Base-by-base conservation (phyloP, 2,329 filamentous ascomycete genomes). In the Mycocentrospora acerina region DNA sequence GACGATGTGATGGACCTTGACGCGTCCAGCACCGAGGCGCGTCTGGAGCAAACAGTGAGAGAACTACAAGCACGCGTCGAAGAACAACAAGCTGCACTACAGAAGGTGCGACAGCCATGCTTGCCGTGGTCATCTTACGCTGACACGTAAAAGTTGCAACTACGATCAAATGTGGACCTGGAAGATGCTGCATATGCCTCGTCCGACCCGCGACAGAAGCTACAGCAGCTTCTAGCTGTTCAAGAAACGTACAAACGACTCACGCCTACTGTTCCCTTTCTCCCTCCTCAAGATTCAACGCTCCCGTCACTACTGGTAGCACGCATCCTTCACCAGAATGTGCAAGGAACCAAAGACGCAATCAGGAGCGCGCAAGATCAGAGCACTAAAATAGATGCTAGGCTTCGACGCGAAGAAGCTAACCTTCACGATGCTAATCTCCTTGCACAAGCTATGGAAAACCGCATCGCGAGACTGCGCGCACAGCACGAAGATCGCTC, bases 241-340 rank as follows among this genome's bases (percentile, higher is more conserved):
- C 82, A 80, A 53, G 69, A 74, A 33, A 86, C 85, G 3, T 88
- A 90, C 54, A 76, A 81, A 35, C 75, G 77, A 12, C 70, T 89
- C 31, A 76, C 80, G 10, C 70, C 77, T 29, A 74, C 77, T 11
- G 76, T 82, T 35, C 83, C 85, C 7, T 81, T 81, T 51, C 70
- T 91, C 15, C 87, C 88, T 3, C 73, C 76, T 16, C 71, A 80
- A 8, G 79, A 77, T 33, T 91, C 88, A 14, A 74, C 83, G 5
- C 67, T 93, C 6, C 86, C 87, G 3, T 80, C 83, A 6, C 72
- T 94, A 4, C 62, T 93, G 27, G 86, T 88, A 5, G 68, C 89
- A 37, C 81, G 85, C 35, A 81, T 79, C 53, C 82, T 84, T 3
- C 77, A 83, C 41, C 74, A 78, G 40, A 82, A 81, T 12, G 78